These are phyloP conservation scores for Pseudocercospora vitis DNA, from an alignment of 2,329 filamentous ascomycete genomes.

Conservation along the genomic window DNA sequence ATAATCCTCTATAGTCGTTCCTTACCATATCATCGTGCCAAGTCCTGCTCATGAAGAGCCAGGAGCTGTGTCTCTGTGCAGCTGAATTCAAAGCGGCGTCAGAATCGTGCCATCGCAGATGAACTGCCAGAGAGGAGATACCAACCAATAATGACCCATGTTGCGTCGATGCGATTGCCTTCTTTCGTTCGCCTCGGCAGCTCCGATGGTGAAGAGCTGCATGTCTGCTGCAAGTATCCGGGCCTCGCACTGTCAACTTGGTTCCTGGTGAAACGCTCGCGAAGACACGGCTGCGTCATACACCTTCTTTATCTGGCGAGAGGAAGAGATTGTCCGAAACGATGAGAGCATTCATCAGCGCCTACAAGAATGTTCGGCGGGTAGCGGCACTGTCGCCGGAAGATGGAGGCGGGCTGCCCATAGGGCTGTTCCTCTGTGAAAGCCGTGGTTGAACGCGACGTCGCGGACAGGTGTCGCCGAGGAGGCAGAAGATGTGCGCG, in stretches of 20 bases:
- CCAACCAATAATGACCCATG: neutral
- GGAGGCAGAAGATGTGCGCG: neutral
- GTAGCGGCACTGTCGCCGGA: neutral
- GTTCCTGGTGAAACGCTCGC: slow-evolving; percentile 2
- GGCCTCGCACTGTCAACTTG: neutral
- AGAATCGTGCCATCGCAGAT: neutral
- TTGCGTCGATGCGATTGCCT: neutral
- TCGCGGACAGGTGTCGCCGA: neutral
- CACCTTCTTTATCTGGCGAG: neutral
- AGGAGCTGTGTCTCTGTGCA: no score
- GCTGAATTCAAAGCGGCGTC: no score
- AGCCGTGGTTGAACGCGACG: neutral
- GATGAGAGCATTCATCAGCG: neutral
- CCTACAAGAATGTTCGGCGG: neutral
- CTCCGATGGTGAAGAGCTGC: neutral
- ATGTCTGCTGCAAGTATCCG: neutral
- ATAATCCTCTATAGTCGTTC: no score
- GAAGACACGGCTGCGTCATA: slow-evolving; percentile 3
- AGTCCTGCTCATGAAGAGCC: no score
- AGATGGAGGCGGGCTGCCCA: neutral
- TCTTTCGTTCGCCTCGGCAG: slow-evolving; percentile 1
- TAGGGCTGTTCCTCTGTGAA: neutral
- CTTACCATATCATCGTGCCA: no score
- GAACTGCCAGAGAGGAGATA: neutral
- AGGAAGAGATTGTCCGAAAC: neutral